Percentiles rank a stretch among this genome's conserved stretches.
Evolutionary conservation across 2,329 filamentous ascomycete species (phyloP).

Genomic region (Zymoseptoria passerinii): DNA sequence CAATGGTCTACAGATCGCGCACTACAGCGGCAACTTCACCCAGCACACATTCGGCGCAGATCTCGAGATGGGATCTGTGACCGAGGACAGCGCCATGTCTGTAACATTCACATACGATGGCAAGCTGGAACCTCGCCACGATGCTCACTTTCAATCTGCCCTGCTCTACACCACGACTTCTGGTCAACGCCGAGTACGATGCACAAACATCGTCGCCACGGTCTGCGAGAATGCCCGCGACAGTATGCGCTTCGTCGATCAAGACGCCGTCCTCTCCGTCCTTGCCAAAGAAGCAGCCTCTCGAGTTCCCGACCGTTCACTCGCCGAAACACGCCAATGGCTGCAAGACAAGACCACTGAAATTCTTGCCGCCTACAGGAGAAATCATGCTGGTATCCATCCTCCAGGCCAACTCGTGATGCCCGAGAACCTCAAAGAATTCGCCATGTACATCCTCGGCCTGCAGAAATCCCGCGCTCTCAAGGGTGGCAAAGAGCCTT

Average conservation of each 20-base stretch:
- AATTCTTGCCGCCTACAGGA: constrained; percentile 83
- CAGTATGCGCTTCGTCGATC: constrained; percentile 84
- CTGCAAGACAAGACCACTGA: constrained; percentile 90
- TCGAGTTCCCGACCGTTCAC: constrained; percentile 61
- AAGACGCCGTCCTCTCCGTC: constrained; percentile 82
- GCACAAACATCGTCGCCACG: constrained; percentile 86
- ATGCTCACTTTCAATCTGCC: constrained; percentile 95
- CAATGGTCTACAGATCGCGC: constrained; percentile 84
- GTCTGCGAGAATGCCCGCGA: constrained; percentile 80
- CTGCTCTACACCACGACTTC: constrained; percentile 87
- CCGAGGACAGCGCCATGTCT: constrained; percentile 86
- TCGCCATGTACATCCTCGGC: constrained; percentile 90
- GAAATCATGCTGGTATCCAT: constrained; percentile 78
- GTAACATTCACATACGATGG: constrained; percentile 93
- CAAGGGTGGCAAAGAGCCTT: constrained; percentile 83
- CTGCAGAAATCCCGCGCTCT: constrained; percentile 85
- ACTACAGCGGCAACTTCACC: constrained; percentile 94
- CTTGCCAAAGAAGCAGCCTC: constrained; percentile 89
- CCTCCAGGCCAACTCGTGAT: constrained; percentile 89
- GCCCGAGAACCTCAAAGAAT: constrained; percentile 92
- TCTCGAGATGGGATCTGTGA: constrained; percentile 84
- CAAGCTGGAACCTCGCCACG: constrained; percentile 90
- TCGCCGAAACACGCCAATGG: constrained; percentile 77
- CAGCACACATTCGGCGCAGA: constrained; percentile 94
- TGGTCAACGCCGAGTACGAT: constrained; percentile 82